Evolutionary conservation across 148 eudicot species (phyloP), one percentile per base, ranked within the genome.

Genomic region (Vaccinium myrtillus): DNA sequence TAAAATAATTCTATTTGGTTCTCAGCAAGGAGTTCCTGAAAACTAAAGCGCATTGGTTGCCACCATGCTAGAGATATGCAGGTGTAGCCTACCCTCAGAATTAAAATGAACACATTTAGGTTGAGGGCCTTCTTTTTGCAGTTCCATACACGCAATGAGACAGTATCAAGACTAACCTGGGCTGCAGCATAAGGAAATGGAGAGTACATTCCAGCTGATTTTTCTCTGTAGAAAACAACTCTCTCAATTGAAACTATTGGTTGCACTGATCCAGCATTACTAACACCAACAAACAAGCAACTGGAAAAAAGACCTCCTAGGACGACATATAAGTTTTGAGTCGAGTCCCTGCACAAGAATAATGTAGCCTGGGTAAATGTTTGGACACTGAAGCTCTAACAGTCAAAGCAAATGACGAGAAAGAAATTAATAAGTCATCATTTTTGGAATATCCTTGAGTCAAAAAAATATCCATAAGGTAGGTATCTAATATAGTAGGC

Each of bases 191-290:
- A 96, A 48, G 98, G 91, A 63, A 91, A 63, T 43, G 99, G 90
- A 73, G 97, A 91, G 82, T 93, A 94, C 99, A 96, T 92, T 85
- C 99, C 97, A 84, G 99, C 99, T 58, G 98, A 98, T 85, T 84
- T 93, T 88, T 96, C 99, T 85, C 97, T 84, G 84, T 96, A 96
- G 86, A 96, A 96, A 30, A 96, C 99, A 51, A 95, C 87, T 85
- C 99, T 94, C 83, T 93, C 99, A 82, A 93, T 91, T 49, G 98
- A 88, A 85, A 96, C 87, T 36, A 96, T 85, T 32, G 98, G 97
- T 84, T 96, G 99, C 56, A 96, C 99, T 12, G 95, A 88, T 7
- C 98, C 90, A 77, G 98, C 87, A 83, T 96, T 96, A 78, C 90
- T 94, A 69, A 93, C 91, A 11, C 99, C 98, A 82, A 96, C 85